Evolutionary conservation across 768 basidiomycete species (phyloP), one percentile per base, ranked within the genome.

Genomic region (Tephrocybe sp.): DNA sequence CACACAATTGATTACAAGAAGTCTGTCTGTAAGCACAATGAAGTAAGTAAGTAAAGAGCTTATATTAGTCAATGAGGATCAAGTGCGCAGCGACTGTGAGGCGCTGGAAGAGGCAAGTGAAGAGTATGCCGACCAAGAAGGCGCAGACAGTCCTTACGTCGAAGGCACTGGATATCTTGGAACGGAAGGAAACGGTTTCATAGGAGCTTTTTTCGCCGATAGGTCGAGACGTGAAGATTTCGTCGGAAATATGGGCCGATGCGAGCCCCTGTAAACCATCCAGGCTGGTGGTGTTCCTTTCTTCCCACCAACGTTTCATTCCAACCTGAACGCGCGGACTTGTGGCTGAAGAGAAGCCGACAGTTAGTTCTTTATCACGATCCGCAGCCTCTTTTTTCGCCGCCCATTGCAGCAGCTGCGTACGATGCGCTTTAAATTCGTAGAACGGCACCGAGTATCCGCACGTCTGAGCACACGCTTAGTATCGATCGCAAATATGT

Each of bases 371-470:
- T 19, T 54, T 49, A 19, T 53, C 63, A 41, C 46, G 58, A 16
- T 57, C 60, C 26, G 65, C 65, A 55, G 82, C 80, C 12, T 86
- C 83, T 46, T 74, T 70, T 52, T 64, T 68, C 14, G 69, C 71
- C 19, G 75, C 76, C 68, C 68, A 82, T 33, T 79, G 72, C 42
- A 79, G 72, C 12, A 84, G 77, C 16, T 74, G 72, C 0, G 74
- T 76, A 13, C 86, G 80, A 52, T 86, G 81, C 1, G 71, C 67
- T 41, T 78, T 65, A 66, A 80, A 87, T 50, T 74, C 70, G 60
- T 80, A 86, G 58, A 75, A 75, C 2, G 87, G 86, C 19, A 87
- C 78, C 0, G 78, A 75, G 57, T 76, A 87, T 26, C 86, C 85
- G 57, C 84, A 88, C 7, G 84, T 85, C 86, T 87, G 53, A 43